Conservation (phyloP, 192 early-diverging fungal species). For the Entophlyctis luteolus region DNA sequence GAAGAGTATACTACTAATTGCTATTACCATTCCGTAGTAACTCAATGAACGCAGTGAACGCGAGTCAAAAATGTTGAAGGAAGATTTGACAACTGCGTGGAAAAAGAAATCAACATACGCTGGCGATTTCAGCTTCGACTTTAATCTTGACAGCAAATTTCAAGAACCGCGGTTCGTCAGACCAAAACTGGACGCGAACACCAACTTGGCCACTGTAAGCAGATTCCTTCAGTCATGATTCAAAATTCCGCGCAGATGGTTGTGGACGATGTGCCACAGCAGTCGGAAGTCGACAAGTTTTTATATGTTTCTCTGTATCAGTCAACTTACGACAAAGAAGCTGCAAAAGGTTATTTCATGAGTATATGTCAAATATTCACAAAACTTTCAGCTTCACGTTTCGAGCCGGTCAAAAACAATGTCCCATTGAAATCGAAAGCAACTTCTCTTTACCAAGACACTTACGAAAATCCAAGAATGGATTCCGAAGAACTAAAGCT, state of each 20-base stretch:
- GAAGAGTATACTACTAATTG: slow-evolving; percentile 10
- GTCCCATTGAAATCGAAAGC: not conserved
- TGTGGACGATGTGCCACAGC: slow-evolving; percentile 2
- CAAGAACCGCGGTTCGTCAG: slow-evolving; percentile 23
- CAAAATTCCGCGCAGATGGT: not conserved
- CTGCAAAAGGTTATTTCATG: not conserved
- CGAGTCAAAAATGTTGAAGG: slow-evolving; percentile 26
- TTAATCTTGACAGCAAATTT: slow-evolving; percentile 11
- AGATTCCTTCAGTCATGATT: not conserved
- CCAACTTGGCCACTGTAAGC: not conserved
- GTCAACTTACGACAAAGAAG: slow-evolving; percentile 3
- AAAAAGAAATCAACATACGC: slow-evolving; percentile 27
- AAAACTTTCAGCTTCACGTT: not conserved
- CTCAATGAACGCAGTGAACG: slow-evolving; percentile 18
- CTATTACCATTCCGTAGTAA: not conserved
- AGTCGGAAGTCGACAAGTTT: slow-evolving; percentile 24
- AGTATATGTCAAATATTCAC: not conserved
- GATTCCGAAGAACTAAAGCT: slow-evolving; percentile 8
- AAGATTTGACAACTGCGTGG: slow-evolving; percentile 16
- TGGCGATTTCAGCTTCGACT: slow-evolving; percentile 12
- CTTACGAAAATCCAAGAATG: slow-evolving; percentile 9
- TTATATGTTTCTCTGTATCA: slow-evolving; percentile 30
- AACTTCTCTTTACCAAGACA: slow-evolving; percentile 25
- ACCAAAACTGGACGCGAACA: slow-evolving; percentile 23
- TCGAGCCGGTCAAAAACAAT: too few relatives aligned